Evolutionary conservation across 1,284 basidiomycete genomes (phyloP), one percentile per base, ranked within the genome.

Genomic region (Apiotrichum porosum): DNA sequence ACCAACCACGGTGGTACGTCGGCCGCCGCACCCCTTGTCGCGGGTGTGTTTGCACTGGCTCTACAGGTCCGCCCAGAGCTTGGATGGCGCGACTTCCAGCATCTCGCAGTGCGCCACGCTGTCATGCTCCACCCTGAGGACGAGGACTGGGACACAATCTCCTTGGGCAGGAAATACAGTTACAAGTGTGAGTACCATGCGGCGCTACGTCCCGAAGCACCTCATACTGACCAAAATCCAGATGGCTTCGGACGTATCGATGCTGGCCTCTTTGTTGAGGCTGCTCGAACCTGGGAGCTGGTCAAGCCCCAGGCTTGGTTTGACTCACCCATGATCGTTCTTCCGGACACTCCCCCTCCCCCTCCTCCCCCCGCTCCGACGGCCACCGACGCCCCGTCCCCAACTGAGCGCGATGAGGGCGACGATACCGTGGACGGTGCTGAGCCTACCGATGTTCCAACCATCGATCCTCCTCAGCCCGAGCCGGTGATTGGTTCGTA

Each of bases 281-380:
- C 85, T 1, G 89, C 92, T 3, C 80, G 84, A 63, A 72, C 77
- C 3, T 97, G 93, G 90, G 72, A 84, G 48, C 79, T 86, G 10
- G 92, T 97, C 62, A 97, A 94, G 66, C 92, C 94, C 1, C 95
- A 98, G 74, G 82, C 88, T 0, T 97, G 91, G 89, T 79, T 88
- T 45, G 80, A 85, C 56, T 81, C 85, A 5, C 80, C 83, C 12
- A 79, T 84, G 0, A 75, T 89, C n/a, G 82, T 83, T 55, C 65
- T 92, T 6, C 66, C 67, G 3, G 61, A 57, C 28, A 60, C 56
- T 4, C 39, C 43, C 12, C 41, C 51, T 0, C 52, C 57, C 10
- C 46, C 39, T 26, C 9, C 35, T 8, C 21, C 36, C 30, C 19
- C 17, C 6, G 21, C 17, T 15, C 22, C 22, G 30, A 24, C 17